Conservation (phyloP, 192 early-diverging fungal genomes). For the Coemansia sp. region DNA sequence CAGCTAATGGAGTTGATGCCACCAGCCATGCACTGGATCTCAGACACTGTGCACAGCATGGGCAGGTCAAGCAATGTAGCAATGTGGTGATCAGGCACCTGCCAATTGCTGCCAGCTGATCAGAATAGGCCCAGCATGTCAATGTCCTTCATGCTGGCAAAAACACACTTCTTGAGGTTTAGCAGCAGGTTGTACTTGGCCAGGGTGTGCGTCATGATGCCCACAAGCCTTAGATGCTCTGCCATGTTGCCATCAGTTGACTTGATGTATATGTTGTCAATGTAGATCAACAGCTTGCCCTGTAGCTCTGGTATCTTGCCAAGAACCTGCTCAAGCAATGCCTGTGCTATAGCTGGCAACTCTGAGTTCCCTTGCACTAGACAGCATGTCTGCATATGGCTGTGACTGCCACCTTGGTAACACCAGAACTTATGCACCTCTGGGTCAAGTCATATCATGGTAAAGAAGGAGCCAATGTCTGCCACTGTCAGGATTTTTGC, state of each 20-base stretch:
- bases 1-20: conserved; percentile 19
- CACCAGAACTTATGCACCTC: conserved; percentile 6
- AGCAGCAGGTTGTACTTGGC: conserved; percentile 12
- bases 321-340: conserved; percentile 14
- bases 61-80: conserved; percentile 10
- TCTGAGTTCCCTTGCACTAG: conserved; percentile 3
- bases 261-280: conserved; percentile 30
- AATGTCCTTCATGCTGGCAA: background rate
- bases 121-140: background rate
- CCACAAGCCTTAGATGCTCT: conserved; percentile 4
- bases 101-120: background rate
- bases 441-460: background rate
- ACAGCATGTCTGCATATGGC: background rate
- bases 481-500: background rate
- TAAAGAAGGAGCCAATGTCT: conserved; percentile 13
- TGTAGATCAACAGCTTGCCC: conserved; percentile 11
- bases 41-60: conserved; percentile 7
- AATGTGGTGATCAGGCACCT: conserved; percentile 11
- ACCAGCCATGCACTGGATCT: conserved; percentile 13
- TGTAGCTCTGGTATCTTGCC: background rate
- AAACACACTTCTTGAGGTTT: conserved; percentile 5
- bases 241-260: conserved; percentile 2
- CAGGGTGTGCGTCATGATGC: conserved; percentile 1
- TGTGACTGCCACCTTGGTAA: background rate
- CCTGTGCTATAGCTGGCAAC: conserved; percentile 12